Conservation (phyloP, 805 yeast species). For the Lipomyces orientalis region DNA sequence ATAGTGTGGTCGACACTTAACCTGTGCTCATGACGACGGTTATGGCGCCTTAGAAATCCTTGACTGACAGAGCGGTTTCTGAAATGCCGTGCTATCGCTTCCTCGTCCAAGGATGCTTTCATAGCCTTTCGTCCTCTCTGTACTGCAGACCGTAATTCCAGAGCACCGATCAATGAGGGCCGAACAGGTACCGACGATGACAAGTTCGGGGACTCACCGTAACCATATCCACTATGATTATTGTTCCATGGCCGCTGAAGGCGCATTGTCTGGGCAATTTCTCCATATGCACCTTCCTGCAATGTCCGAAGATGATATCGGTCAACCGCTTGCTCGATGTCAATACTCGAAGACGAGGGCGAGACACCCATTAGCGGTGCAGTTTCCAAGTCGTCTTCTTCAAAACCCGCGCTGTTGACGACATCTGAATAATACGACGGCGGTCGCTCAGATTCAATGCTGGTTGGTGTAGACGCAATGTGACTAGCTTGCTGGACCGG, state of each 20-base stretch:
- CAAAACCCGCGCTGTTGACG: slow-evolving; percentile 20
- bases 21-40: slow-evolving; percentile 7
- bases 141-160: slow-evolving; percentile 45
- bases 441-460: neutral
- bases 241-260: slow-evolving; percentile 10
- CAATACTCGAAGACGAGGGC: slow-evolving; percentile 14
- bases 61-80: slow-evolving; percentile 24
- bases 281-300: slow-evolving; percentile 12
- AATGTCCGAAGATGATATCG: slow-evolving; percentile 11
- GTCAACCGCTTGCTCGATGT: slow-evolving; percentile 25
- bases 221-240: neutral
- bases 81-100: slow-evolving; percentile 9
- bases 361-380: slow-evolving; percentile 18
- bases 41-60: slow-evolving; percentile 12
- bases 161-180: slow-evolving; percentile 50
- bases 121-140: slow-evolving; percentile 27
- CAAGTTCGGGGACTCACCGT: slow-evolving; percentile 25
- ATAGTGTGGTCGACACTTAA: neutral
- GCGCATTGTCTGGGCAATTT: slow-evolving; percentile 9
- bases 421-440: slow-evolving; percentile 24
- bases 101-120: slow-evolving; percentile 10
- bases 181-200: slow-evolving; percentile 41
- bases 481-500: neutral
- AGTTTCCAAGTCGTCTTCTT: slow-evolving; percentile 15
- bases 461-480: slow-evolving; percentile 1